Base-by-base conservation (phyloP, 2,329 filamentous ascomycete genomes). In the Aspergillus amoenus region DNA sequence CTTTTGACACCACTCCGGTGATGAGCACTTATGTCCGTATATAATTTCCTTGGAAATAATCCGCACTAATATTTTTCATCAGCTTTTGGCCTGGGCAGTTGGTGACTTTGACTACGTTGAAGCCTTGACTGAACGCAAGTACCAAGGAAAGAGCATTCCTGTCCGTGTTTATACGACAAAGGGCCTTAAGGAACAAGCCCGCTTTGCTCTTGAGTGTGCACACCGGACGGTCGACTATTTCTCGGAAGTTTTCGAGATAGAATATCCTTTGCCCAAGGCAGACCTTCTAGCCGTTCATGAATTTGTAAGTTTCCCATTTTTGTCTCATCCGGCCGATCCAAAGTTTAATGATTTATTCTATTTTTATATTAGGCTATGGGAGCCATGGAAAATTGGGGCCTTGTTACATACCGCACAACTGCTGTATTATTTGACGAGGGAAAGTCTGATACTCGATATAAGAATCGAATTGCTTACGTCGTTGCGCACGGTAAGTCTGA, bases 81-180 rank as follows among this genome's bases (percentile, higher is more conserved):
- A 96, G 76, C 85, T 97, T 30, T 80, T 95, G 24, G 92, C 93
- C 21, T 97, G 94, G 94, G 93, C 93, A 21, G 85, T 97, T 61
- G 94, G 94, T 57, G 93, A 99, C 74, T 97, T 99, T 63, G 93
- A 97, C 76, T 96, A 96, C 68, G 87, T 97, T 54, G 94, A 99
- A 78, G 90, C 89, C 52, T 89, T 90, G 71, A 99, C 94, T 3
- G 84, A 91, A 70, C 88, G 93, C 66, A 88, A 89, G 73, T 97
- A 99, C 78, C 90, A 95, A 59, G 93, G 92, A 69, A 92, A 93
- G 79, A 88, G 85, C 70, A 84, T 99, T 34, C 94, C 94, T 17
- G 93, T 97, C 53, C 88, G 94, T 62, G 93, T 99, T 34, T 99
- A 97, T 77, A 97, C 93, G 1, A 97, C 93, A 9, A 88, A 87